phyloP scores from a whole-genome alignment of 2,329 filamentous ascomycete genomes.

The Aspergillus luchuensis region DNA sequence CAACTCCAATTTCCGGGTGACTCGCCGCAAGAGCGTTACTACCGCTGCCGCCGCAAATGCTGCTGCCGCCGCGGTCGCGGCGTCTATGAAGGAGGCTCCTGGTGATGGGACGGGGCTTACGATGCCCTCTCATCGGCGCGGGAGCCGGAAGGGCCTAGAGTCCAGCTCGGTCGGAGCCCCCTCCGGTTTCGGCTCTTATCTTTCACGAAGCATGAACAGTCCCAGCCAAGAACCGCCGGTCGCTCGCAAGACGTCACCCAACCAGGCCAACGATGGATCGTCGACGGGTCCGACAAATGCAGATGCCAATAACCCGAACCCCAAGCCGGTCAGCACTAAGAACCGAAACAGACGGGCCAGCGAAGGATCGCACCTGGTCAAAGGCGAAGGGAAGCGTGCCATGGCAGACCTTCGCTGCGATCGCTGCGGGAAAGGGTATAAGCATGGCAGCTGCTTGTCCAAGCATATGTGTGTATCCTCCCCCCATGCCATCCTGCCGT shows the following conservation, averaged over 20 bases:
- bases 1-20: conserved; percentile 81
- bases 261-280: conserved; percentile 28
- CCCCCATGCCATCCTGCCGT: conserved; percentile 56
- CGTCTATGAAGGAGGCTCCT: conserved; percentile 66
- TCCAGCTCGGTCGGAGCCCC: conserved; percentile 59
- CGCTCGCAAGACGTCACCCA: conserved; percentile 44
- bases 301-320: conserved; percentile 53
- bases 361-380: conserved; percentile 80
- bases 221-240: conserved; percentile 36
- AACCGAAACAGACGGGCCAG: conserved; percentile 69
- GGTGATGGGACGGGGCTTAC: conserved; percentile 62
- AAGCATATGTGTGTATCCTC: conserved; percentile 94
- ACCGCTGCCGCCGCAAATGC: conserved; percentile 73
- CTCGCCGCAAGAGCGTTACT: conserved; percentile 88
- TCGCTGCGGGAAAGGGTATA: conserved; percentile 99
- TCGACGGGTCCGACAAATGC: conserved; percentile 26
- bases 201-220: conserved; percentile 43
- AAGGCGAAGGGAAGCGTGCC: conserved; percentile 76
- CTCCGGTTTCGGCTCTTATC: conserved; percentile 46
- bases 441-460: conserved; percentile 99
- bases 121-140: conserved; percentile 60
- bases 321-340: conserved; percentile 51
- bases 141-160: conserved; percentile 57
- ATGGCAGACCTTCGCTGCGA: conserved; percentile 90
- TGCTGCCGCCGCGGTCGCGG: conserved; percentile 63